phyloP scores from a whole-genome alignment of 1,139 yeast species.

The Geotrichum carabidarum region DNA sequence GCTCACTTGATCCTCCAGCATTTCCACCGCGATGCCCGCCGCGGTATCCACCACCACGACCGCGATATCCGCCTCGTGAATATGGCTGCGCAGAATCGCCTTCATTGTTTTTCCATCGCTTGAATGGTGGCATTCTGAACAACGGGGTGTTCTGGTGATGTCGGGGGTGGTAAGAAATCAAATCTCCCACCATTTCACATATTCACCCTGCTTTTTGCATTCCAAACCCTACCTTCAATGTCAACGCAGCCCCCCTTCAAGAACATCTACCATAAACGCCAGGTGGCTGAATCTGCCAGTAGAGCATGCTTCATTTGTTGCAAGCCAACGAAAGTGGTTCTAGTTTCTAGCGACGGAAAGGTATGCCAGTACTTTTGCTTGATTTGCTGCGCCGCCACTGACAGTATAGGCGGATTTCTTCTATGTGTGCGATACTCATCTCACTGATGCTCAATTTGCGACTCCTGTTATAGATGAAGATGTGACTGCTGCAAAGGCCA shows the following conservation, averaged over 20 bases:
- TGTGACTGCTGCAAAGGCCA: conserved; percentile 43
- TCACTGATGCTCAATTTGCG: conserved; percentile 60
- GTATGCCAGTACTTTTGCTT: conserved; percentile 20
- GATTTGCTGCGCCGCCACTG: not conserved
- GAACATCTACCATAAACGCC: conserved; percentile 51
- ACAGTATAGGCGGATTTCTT: conserved; percentile 51
- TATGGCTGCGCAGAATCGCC: conserved; percentile 8
- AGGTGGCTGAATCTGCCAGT: conserved; percentile 53
- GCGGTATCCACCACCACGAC: conserved; percentile 10
- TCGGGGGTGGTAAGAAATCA: not conserved
- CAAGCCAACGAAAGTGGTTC: conserved; percentile 58
- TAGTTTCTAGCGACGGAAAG: conserved; percentile 47
- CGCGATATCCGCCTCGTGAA: conserved; percentile 11
- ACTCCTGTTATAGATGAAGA: conserved; percentile 47
- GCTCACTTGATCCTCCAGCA: conserved; percentile 5
- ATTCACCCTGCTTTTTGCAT: not conserved
- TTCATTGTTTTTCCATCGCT: conserved; percentile 7
- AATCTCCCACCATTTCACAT: not conserved
- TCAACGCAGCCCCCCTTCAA: conserved; percentile 37
- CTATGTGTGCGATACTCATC: conserved; percentile 62
- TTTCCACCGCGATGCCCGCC: conserved; percentile 4
- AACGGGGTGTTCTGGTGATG: not conserved
- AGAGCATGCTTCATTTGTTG: conserved; percentile 64
- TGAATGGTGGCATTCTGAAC: conserved; percentile 15
- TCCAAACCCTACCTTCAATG: conserved; percentile 15